Percentiles rank a stretch among this genome's conserved stretches.
Conservation (phyloP, 192 early-diverging fungal species). For the Rhizoclosmatium globosum region DNA sequence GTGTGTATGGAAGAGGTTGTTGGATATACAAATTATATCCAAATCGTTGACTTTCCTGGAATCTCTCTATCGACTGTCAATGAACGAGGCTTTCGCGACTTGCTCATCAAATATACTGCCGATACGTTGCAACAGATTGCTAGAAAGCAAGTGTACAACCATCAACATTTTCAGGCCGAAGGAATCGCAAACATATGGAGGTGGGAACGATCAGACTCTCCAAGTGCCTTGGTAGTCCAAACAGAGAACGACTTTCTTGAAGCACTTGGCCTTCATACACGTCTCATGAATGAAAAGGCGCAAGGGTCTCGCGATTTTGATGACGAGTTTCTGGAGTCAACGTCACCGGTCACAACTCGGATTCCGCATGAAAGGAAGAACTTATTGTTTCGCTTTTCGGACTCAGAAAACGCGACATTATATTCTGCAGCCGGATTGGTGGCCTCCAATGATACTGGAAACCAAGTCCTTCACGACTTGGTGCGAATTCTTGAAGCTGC, state of each 20-base stretch:
- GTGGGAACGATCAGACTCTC: neutral
- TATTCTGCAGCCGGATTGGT: neutral
- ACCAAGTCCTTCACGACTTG: neutral
- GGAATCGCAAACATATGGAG: neutral
- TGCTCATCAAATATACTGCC: neutral
- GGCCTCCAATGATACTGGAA: neutral
- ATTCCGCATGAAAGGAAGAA: too few species aligned
- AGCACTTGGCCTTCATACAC: neutral
- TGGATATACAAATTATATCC: slow-evolving; percentile 9
- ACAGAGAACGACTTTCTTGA: neutral
- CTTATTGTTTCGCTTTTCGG: too few species aligned
- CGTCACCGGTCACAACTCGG: too few species aligned
- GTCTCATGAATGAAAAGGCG: neutral
- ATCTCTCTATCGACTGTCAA: neutral
- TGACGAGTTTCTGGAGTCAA: neutral
- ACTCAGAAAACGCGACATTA: too few species aligned
- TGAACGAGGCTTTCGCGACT: neutral
- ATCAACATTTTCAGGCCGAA: neutral
- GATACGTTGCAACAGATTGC: neutral
- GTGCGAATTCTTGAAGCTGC: too few species aligned
- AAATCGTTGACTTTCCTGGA: slow-evolving; percentile 1
- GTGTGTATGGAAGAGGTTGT: slow-evolving; percentile 9
- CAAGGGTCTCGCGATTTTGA: slow-evolving; percentile 9
- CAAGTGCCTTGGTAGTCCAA: neutral
- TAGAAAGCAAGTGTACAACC: neutral